Evolutionary conservation across 176 grass and related monocot genomes (phyloP), one percentile per base, ranked within the genome.

Genomic region (Raddia distichophylla): DNA sequence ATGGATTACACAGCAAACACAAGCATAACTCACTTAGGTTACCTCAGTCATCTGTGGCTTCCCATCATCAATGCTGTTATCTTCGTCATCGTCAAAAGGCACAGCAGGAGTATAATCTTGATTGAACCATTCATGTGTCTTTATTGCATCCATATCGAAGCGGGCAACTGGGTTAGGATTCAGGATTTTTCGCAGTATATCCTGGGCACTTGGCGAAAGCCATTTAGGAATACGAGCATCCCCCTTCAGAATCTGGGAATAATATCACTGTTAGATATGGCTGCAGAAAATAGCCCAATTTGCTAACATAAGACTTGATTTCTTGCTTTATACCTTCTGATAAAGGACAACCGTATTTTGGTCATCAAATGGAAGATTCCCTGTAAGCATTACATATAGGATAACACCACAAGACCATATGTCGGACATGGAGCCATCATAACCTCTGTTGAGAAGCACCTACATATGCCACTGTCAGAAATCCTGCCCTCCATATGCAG

Each of bases 391-490:
- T 8, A 93, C 96, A 67, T 95, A 99, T 35, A 99, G 82, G 75
- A 99, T 93, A 59, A 86, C 93, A 64, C 96, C 93, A 74, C 96
- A 95, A 55, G 96, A 99, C 96, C 96, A 99, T 44, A 99, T 83
- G 74, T 99, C 96, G 15, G 96, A 88, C 63, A 89, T 67, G 5
- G 96, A 72, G 15, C 96, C 96, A 71, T 95, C 96, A 66, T 95
- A 99, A 22, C 96, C 96, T 91, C 74, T 88, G 79, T 99, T 99
- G 52, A 91, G 71, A 82, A 99, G 84, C 63, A 99, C 91, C 96
- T 99, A 69, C 22, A 71, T 79, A 72, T 58, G 86, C 20, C 15
- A 74, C 62, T 18, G 49, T 85, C 61, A 87, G 77, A 33, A 63
- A 47, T 70, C 58, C 48, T 66, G 45, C 61, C 50, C 64, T 86